Base-by-base conservation (phyloP, 2,329 filamentous ascomycete genomes). In the Rachicladosporium sp. region DNA sequence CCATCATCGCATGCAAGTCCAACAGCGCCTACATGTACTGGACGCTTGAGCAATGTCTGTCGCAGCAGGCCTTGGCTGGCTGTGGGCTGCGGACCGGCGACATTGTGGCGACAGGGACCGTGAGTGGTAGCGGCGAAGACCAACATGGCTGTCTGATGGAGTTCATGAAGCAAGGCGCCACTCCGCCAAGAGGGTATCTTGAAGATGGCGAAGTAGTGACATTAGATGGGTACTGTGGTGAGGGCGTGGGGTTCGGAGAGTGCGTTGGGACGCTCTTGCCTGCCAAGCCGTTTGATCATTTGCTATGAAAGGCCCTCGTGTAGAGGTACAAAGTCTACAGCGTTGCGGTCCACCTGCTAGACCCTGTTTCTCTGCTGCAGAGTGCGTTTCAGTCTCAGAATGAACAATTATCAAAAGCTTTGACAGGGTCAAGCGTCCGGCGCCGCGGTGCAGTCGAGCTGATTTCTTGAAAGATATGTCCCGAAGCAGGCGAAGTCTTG, bases 71-170 rank as follows among this genome's bases (percentile, higher is more conserved):
- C 1, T 55, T 62, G 29, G 59, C 60, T 4, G 61, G 60, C 10
- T 64, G 59, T 43, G 58, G 54, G 2, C 43, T 67, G n/a, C 47
- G 58, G 11, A 60, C 61, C 1, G 64, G 63, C 9, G 63, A 67
- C 50, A 41, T 67, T 32, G 42, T 67, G 1, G 63, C 60, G 0
- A 62, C 57, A 9, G 64, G 63, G 6, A 66, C 64, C 0, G 60
- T 66, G 6, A 61, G 59, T 15, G 62, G 62, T 3, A 48, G 54
- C 11, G 50, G 49, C 11, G 49, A 58, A 1, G 48, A 54, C 4
- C 55, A 63, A 38, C 61, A 61, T 37, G 64, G 61, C 5, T 67
- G 63, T 46, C 43, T 67, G 34, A 48, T 65, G 27, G 64, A 67
- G 40, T 51, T 59, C 37, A 64, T 61, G n/a, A 56, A 53, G 43